phyloP scores from a whole-genome alignment of 2,329 filamentous ascomycete genomes.

The Hypoxylon sp. region DNA sequence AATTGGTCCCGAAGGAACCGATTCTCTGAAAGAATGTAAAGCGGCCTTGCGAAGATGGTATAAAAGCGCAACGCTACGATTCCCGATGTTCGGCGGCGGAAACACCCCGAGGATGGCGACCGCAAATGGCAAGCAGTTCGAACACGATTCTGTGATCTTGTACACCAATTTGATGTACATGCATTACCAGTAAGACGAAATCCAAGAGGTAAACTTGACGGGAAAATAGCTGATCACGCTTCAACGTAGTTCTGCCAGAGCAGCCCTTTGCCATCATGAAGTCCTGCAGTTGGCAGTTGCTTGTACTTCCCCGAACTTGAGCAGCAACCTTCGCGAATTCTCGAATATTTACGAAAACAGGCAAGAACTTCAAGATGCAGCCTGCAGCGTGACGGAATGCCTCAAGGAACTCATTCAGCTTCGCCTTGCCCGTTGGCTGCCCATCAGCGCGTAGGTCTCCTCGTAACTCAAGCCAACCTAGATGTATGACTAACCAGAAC shows the following conservation, averaged over 20 bases:
- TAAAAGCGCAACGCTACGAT: constrained; percentile 49
- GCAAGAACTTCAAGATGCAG: constrained; percentile 55
- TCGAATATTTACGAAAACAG: constrained; percentile 52
- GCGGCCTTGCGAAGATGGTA: constrained; percentile 52
- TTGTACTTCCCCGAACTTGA: constrained; percentile 48
- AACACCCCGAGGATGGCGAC: constrained; percentile 40
- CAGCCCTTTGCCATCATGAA: constrained; percentile 58
- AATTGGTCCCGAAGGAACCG: constrained; percentile 45
- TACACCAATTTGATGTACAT: constrained; percentile 61
- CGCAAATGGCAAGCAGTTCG: constrained; percentile 43
- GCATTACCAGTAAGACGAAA: constrained; percentile 57
- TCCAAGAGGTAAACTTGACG: background rate
- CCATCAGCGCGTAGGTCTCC: constrained; percentile 55
- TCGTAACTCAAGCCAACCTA: background rate
- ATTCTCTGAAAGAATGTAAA: constrained; percentile 49
- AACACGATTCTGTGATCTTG: constrained; percentile 54
- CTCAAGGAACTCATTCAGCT: constrained; percentile 57
- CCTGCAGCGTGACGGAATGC: constrained; percentile 54
- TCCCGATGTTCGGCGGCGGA: constrained; percentile 51
- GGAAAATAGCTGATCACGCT: constrained; percentile 17
- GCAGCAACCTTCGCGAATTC: constrained; percentile 46
- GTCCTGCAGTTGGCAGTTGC: constrained; percentile 55
- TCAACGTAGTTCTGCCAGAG: constrained; percentile 50
- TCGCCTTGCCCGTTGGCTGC: constrained; percentile 56
- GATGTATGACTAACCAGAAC: background rate